A percentile compares a stretch with the other conserved stretches of the same genome.
Conservation (phyloP, 768 basidiomycete genomes). For the Termitomyces sp. region DNA sequence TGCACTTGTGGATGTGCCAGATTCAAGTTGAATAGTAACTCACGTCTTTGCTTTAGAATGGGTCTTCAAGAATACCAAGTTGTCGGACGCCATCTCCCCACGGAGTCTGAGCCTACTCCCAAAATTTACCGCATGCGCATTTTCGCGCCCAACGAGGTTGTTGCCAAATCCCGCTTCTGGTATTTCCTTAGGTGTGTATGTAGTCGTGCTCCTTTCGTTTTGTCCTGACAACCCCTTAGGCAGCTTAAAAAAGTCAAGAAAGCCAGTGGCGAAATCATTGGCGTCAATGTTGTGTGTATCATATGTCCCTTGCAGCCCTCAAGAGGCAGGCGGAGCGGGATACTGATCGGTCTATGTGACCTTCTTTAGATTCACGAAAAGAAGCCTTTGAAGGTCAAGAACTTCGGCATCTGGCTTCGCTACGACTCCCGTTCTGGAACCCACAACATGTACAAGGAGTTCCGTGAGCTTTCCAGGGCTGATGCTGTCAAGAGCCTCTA, state of each 20-base stretch:
- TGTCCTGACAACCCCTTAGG: constrained; percentile 31
- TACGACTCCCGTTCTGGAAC: constrained; percentile 99
- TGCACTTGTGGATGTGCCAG: constrained; percentile 17
- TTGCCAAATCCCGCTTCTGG: constrained; percentile 99
- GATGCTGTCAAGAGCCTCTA: constrained; percentile 96
- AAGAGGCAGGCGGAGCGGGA: constrained; percentile 84
- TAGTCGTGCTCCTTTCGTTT: not conserved
- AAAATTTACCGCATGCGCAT: constrained; percentile 99
- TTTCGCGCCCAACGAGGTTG: constrained; percentile 97
- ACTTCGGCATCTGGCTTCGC: constrained; percentile 99
- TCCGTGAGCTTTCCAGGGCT: constrained; percentile 91
- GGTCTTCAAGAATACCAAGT: constrained; percentile 90
- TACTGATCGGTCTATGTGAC: constrained; percentile 37
- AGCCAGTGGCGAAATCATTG: constrained; percentile 98
- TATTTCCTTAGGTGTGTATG: constrained; percentile 84
- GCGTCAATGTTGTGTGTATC: constrained; percentile 92
- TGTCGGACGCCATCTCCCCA: constrained; percentile 95
- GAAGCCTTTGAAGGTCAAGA: constrained; percentile 98
- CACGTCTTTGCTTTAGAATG: constrained; percentile 43
- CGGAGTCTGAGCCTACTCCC: constrained; percentile 86
- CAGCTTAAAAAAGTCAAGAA: constrained; percentile 99
- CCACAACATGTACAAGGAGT: constrained; percentile 99
- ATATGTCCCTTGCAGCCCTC: constrained; percentile 67
- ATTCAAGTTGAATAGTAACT: constrained; percentile 7
- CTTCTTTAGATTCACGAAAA: constrained; percentile 87